Percentiles rank a stretch among this genome's conserved stretches.
Evolutionary conservation across 202 grass and related monocot genomes (phyloP).

Genomic region (Dendrocalamus latiflorus): DNA sequence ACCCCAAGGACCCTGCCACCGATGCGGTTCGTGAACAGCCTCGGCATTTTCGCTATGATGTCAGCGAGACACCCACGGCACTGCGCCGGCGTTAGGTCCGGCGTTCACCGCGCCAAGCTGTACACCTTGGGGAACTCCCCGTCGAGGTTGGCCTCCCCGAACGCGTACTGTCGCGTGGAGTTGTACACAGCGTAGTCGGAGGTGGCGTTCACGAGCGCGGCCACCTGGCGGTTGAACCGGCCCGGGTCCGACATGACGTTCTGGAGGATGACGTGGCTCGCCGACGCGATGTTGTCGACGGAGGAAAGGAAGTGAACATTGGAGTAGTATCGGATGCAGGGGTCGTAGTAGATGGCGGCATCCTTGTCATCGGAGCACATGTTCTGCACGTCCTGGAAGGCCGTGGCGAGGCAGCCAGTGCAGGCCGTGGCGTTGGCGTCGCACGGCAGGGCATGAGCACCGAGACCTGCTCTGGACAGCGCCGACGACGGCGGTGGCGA

Average conservation of each 20-base stretch:
- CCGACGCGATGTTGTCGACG: neutral
- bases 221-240: slow-evolving; percentile 21
- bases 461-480: slow-evolving; percentile 25
- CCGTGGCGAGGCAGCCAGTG: slow-evolving; percentile 28
- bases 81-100: neutral
- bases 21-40: neutral
- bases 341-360: slow-evolving; percentile 34
- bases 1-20: slow-evolving; percentile 29
- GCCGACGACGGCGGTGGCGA: slow-evolving; percentile 22
- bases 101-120: slow-evolving; percentile 48
- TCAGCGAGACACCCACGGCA: slow-evolving; percentile 39
- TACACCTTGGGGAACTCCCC: slow-evolving; percentile 29
- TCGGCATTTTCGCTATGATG: neutral
- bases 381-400: slow-evolving; percentile 5
- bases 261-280: neutral
- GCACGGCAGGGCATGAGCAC: slow-evolving; percentile 46
- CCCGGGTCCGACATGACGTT: neutral
- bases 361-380: slow-evolving; percentile 7
- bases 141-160: slow-evolving; percentile 32
- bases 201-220: slow-evolving; percentile 27
- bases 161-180: slow-evolving; percentile 19
- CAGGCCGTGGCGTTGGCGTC: slow-evolving; percentile 24
- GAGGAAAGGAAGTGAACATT: slow-evolving; percentile 15
- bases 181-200: slow-evolving; percentile 35
- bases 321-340: slow-evolving; percentile 40